Percentiles rank a stretch among this genome's conserved stretches.
These are phyloP conservation scores for Amphirosellinia nigrospora DNA, from an alignment of 495 filamentous ascomycete genomes.

Conservation along the genomic window DNA sequence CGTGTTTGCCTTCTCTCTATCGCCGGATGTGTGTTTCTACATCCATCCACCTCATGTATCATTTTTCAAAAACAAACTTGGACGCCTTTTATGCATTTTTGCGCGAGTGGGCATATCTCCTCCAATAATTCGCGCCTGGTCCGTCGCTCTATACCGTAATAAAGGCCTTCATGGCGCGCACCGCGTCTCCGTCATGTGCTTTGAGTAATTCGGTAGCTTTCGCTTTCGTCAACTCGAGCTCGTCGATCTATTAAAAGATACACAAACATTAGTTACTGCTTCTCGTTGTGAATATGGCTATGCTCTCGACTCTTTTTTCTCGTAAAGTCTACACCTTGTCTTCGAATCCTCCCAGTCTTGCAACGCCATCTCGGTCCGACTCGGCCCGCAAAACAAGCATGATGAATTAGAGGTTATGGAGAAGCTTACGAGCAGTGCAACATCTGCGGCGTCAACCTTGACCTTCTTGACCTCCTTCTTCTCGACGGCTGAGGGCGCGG, in stretches of 20 bases:
- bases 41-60: not conserved
- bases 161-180: constrained; percentile 69
- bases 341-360: not conserved
- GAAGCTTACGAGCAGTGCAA: constrained; percentile 46
- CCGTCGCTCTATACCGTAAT: constrained; percentile 25
- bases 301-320: not conserved
- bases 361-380: not conserved
- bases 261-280: constrained; percentile 7
- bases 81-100: constrained; percentile 31
- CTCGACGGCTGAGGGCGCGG: constrained; percentile 43
- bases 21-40: not conserved
- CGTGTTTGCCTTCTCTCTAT: not conserved
- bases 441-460: constrained; percentile 56
- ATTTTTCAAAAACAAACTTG: constrained; percentile 10
- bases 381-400: not conserved
- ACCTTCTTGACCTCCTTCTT: constrained; percentile 55
- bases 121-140: too few relatives aligned
- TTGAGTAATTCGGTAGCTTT: constrained; percentile 87
- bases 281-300: not conserved
- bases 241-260: constrained; percentile 63
- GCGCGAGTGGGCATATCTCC: not conserved
- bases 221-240: constrained; percentile 76
- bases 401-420: not conserved
- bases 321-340: not conserved
- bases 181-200: constrained; percentile 77